A percentile compares a stretch with the other conserved stretches of the same genome.
These are phyloP conservation scores for Hypomyces perniciosus DNA, from an alignment of 2,329 filamentous ascomycete species.

Conservation along the genomic window DNA sequence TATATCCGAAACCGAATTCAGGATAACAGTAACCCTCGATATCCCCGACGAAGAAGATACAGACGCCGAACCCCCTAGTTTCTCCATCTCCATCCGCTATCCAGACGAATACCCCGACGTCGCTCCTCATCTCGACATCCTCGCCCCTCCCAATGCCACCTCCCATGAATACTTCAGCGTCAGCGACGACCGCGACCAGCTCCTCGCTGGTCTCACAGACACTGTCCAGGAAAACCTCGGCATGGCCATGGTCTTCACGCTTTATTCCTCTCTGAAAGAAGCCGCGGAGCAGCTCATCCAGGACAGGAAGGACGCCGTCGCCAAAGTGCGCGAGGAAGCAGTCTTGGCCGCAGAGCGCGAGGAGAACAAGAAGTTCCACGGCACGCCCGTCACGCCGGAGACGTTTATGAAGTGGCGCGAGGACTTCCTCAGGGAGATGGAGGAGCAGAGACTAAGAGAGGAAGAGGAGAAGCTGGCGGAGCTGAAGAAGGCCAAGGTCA, in stretches of 20 bases:
- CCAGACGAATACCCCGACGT: conserved; percentile 88
- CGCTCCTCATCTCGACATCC: conserved; percentile 75
- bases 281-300: conserved; percentile 78
- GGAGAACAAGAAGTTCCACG: conserved; percentile 96
- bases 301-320: conserved; percentile 62
- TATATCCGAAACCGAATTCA: conserved; percentile 83
- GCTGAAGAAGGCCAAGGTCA: conserved; percentile 70
- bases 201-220: conserved; percentile 65
- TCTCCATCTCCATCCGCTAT: conserved; percentile 82
- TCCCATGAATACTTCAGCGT: conserved; percentile 71
- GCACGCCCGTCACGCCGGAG: conserved; percentile 80
- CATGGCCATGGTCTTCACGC: conserved; percentile 95
- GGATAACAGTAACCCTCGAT: conserved; percentile 80
- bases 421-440: conserved; percentile 72
- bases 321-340: conserved; percentile 51
- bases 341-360: conserved; percentile 65
- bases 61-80: conserved; percentile 57
- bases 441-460: conserved; percentile 59
- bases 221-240: conserved; percentile 88
- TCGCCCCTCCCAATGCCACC: conserved; percentile 62
- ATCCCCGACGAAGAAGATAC: conserved; percentile 60
- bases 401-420: conserved; percentile 79
- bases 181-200: conserved; percentile 66
- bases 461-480: conserved; percentile 78
- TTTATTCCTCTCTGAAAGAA: conserved; percentile 84